Evolutionary conservation across 805 yeast species (phyloP), one percentile per base, ranked within the genome.

Genomic region (Kazachstania taianensis): DNA sequence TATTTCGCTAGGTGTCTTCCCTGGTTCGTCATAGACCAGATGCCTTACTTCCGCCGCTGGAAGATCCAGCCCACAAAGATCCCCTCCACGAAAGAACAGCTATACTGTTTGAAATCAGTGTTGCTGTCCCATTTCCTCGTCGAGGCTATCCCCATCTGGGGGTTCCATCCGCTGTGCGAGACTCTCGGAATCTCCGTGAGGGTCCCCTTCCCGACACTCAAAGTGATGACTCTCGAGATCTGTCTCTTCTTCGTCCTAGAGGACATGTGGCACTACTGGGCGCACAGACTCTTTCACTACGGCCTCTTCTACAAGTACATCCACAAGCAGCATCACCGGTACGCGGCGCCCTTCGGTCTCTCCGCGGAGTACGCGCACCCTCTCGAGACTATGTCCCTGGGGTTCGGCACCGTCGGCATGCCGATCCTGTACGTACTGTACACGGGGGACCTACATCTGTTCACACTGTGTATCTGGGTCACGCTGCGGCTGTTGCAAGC

Each of bases 301-400:
- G 94, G 94, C 37, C 70, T 75, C 42, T 82, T 92, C 59, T 89
- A 89, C 74, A 85, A 82, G 66, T 74, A 79, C 60, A 84, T 89
- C 50, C 98, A 89, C 70, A 89, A 89, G 66, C 95, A 86, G 69
- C 98, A 89, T 63, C 98, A 89, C 66, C 78, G 87, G 61, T 89
- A 87, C 59, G 95, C 96, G 16, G 96, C 97, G 30, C 98, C 98
- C 31, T 89, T 89, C 55, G 98, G 98, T 26, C 66, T 89, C 40
- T 79, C 97, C 41, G 97, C 97, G 33, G 98, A 89, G 66, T 89
- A 89, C 59, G 97, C 97, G 22, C 96, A 89, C 57, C 97, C 98
- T 13, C 70, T 81, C 20, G 98, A 89, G 65, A 94, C 89, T 23
- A 73, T 83, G 66, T 69, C 84, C 35, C 67, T 89, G 42, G 98